These are phyloP conservation scores for Conringia planisiliqua DNA, from an alignment of 345 rosid species.

Conservation along the genomic window DNA sequence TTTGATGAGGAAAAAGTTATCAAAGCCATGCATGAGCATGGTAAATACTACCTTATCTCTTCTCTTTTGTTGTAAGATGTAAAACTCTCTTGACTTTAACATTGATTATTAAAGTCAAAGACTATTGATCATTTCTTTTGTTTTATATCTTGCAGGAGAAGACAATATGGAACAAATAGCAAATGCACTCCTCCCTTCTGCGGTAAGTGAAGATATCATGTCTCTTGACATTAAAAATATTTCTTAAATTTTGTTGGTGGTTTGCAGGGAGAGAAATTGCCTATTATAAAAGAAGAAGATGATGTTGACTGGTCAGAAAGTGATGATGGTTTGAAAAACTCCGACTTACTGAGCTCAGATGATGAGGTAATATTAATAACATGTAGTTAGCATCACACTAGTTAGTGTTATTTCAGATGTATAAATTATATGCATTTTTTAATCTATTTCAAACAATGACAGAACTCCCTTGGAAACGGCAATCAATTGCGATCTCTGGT, in stretches of 20 bases:
- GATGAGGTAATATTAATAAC: slow-evolving; percentile 50
- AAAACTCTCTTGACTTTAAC: background rate
- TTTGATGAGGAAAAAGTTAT: slow-evolving; percentile 55
- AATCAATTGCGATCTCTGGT: slow-evolving; percentile 38
- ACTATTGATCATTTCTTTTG: too few species aligned
- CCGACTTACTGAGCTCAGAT: slow-evolving; percentile 48
- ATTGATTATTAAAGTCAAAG: too few species aligned
- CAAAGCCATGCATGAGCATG: slow-evolving; percentile 61
- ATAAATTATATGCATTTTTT: background rate
- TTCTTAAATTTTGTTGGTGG: background rate
- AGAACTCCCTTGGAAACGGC: slow-evolving; percentile 37
- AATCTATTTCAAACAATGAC: slow-evolving; percentile 38
- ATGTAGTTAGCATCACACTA: background rate
- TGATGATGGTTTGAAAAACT: slow-evolving; percentile 48
- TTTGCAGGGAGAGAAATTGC: slow-evolving; percentile 54
- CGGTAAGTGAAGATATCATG: slow-evolving; percentile 37
- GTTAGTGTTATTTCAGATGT: background rate
- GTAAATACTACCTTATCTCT: slow-evolving; percentile 32
- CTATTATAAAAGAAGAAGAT: slow-evolving; percentile 34
- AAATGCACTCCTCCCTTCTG: slow-evolving; percentile 53
- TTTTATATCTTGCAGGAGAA: slow-evolving; percentile 46
- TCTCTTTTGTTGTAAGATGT: background rate
- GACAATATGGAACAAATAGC: slow-evolving; percentile 47
- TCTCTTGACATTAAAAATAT: background rate
- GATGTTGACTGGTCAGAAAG: slow-evolving; percentile 50